Evolutionary conservation across 2,329 filamentous ascomycete genomes (phyloP), one percentile per base, ranked within the genome.

Genomic region (Pseudocercospora fijiensis): DNA sequence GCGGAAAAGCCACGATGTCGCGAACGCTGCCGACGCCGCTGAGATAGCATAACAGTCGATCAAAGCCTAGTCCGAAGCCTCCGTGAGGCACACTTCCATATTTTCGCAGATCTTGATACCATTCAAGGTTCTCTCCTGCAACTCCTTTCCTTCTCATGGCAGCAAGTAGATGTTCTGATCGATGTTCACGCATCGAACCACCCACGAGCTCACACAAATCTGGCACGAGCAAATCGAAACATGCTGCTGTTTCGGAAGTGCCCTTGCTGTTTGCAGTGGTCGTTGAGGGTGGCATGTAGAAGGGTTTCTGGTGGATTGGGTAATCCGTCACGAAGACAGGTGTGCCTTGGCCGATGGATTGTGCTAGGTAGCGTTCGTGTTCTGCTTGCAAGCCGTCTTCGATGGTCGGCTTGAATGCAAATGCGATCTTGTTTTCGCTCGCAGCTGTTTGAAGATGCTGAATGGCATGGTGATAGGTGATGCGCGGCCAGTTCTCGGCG

Each of bases 261-360:
- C 65, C 65, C 43, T 30, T 62, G 27, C 62, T 65, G 37, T 64
- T 64, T 26, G 37, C 22, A 11, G 66, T 62, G 3, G 62, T 45
- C 20, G 71, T 62, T 1, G 85, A 85, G 16, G 86, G 85, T 1
- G 85, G 77, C 90, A 92, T 93, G 77, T 93, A 99, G 78, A 98
- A 99, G 10, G 94, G 91, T 79, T 99, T 99, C 76, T 95, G 87
- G 55, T 83, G 81, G 68, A 86, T 86, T n/a, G 95, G 95, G 75
- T 97, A 99, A 76, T 97, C 84, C 13, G 93, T 98, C 68, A 99
- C 88, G 75, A 98, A 98, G 51, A 98, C 83, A 7, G 95, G 95
- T 1, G 79, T 78, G 18, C 83, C 83, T 55, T 84, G 80, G 69
- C 88, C 88, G 51, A 94, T 74, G 26, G 80, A 80, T 59, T 86